Evolutionary conservation across 2,329 filamentous ascomycete species (phyloP), one percentile per base, ranked within the genome.

Genomic region (Colletotrichum sansevieriae): DNA sequence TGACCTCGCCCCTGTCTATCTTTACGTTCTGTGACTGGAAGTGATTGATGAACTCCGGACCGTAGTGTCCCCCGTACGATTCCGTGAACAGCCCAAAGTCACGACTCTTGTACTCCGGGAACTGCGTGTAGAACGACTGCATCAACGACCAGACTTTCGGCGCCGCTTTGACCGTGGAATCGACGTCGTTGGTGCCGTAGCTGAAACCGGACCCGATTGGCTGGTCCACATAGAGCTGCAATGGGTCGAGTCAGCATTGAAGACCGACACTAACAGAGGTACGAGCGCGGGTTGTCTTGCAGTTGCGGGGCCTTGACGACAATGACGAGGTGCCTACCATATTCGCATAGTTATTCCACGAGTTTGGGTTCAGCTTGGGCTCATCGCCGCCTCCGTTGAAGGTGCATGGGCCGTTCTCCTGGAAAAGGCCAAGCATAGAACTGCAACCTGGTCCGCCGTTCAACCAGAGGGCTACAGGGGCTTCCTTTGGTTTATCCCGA

Each of bases 111-210:
- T 92, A 91, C 35, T 84, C 82, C 0, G 88, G 89, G 66, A 92
- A 92, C 35, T 88, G 84, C 4, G 85, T 82, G 63, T 89, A 88
- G 82, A 90, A 92, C 1, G 83, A 83, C 74, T 89, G 87, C 55
- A 88, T 75, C n/a, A 89, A 78, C 3, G 80, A 83, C 87, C 86
- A 89, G n/a, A 89, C 81, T 56, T 80, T 81, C 1, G 80, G 80
- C 3, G 84, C 83, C 10, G 84, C 83, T 3, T 79, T 81, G 10
- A 78, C 77, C 3, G 84, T 86, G 29, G 80, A 82, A 3, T 77
- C 80, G 33, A 79, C 78, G 15, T 71, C 71, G 43, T 76, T 72
- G 6, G 72, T 76, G 29, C 70, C 65, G 56, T 71, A 71, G 65
- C 29, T 73, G 65, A 81, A 81, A 12, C 79, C 79, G 4, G 73